Conservation (phyloP, 306 rosid genomes). For the Corylus heterophylla region DNA sequence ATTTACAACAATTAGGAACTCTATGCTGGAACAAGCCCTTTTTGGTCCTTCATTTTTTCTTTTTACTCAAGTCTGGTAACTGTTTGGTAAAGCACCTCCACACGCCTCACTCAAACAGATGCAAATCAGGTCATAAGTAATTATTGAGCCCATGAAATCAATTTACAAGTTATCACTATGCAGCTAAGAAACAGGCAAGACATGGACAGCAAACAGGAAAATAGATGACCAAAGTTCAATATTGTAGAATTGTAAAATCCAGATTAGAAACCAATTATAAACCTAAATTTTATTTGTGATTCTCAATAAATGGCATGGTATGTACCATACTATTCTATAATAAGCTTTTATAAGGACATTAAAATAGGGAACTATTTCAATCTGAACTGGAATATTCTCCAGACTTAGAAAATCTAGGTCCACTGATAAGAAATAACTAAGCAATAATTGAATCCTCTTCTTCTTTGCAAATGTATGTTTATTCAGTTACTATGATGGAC, state of each 20-base stretch:
- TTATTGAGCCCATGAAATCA: no score
- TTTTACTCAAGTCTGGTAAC: neutral
- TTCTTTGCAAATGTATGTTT: no score
- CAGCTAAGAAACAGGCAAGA: neutral
- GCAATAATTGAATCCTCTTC: no score
- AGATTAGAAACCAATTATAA: neutral
- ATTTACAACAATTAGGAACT: neutral
- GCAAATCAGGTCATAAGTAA: no score
- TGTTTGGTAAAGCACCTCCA: neutral
- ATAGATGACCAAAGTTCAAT: neutral
- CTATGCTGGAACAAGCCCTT: neutral
- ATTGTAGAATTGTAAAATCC: neutral
- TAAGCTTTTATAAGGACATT: neutral
- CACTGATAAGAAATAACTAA: no score
- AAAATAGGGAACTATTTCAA: neutral
- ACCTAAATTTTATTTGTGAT: neutral
- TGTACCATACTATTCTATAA: neutral
- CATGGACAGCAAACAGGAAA: neutral
- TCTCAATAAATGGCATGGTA: neutral
- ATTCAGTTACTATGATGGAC: no score
- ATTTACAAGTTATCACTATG: no score
- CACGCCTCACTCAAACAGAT: no score
- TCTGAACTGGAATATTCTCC: neutral
- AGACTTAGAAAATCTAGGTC: no score
- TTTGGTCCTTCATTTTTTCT: neutral